Evolutionary conservation across 305 asterid genomes (phyloP).

Genomic region (Nicotiana rustica): DNA sequence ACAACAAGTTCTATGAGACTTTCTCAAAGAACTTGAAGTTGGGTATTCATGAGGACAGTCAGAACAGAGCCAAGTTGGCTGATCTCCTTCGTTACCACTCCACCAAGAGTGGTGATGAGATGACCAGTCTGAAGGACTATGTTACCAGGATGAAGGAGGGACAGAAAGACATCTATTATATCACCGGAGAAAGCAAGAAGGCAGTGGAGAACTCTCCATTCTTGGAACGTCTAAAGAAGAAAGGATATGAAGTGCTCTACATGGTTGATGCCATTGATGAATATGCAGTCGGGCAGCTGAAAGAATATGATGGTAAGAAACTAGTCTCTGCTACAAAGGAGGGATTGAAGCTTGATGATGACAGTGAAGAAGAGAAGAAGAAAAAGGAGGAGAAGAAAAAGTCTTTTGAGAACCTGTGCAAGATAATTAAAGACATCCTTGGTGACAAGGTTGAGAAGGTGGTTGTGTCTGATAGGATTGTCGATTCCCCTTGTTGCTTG

Average conservation of each 20-base stretch:
- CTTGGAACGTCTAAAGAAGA: slow-evolving; percentile 65
- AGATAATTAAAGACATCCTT: slow-evolving; percentile 58
- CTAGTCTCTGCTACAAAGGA: slow-evolving; percentile 64
- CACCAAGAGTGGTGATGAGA: slow-evolving; percentile 61
- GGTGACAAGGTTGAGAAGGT: slow-evolving; percentile 64
- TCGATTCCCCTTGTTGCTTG: slow-evolving; percentile 64
- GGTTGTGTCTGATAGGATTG: slow-evolving; percentile 60
- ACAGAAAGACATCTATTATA: slow-evolving; percentile 62
- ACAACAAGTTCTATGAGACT: slow-evolving; percentile 60
- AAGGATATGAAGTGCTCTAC: slow-evolving; percentile 63
- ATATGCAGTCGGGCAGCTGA: slow-evolving; percentile 57
- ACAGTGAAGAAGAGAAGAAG: slow-evolving; percentile 57
- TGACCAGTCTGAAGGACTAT: slow-evolving; percentile 63
- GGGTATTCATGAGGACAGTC: slow-evolving; percentile 67
- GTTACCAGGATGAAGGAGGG: slow-evolving; percentile 72
- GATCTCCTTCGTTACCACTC: slow-evolving; percentile 59
- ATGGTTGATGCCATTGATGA: slow-evolving; percentile 71
- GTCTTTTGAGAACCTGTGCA: slow-evolving; percentile 61
- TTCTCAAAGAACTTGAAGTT: slow-evolving; percentile 66
- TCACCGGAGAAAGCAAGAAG: slow-evolving; percentile 69
- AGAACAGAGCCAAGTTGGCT: slow-evolving; percentile 59
- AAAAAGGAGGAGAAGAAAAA: slow-evolving; percentile 58
- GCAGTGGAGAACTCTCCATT: slow-evolving; percentile 67
- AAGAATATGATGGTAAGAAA: slow-evolving; percentile 63
- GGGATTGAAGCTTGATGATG: slow-evolving; percentile 62